Evolutionary conservation across 192 early-diverging fungal species (phyloP), one percentile per base, ranked within the genome.

Genomic region (Rhizophlyctis rosea): DNA sequence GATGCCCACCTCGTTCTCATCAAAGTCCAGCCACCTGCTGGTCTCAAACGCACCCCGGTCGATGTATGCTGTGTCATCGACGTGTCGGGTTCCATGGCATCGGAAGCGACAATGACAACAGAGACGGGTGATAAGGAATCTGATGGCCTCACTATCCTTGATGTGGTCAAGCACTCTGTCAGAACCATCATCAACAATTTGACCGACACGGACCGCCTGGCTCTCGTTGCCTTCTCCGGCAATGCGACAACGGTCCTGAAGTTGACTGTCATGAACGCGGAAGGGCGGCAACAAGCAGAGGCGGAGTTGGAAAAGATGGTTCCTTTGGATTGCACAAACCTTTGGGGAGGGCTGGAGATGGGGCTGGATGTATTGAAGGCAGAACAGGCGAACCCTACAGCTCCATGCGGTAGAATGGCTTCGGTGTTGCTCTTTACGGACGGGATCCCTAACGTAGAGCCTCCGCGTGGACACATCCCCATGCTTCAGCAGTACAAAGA

Each of bases 121-220:
- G 39, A 11, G 3, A 35, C 47, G 24, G 58, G 56, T 18, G 31
- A n/a, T 14, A 60, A 14, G 14, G 72, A 74, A 47, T n/a, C 13
- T n/a, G 34, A 51, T 32, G 73, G 69, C 4, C 49, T 74, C n/a
- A 39, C 67, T 1, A 25, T 62, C 9, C 64, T 74, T 9, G 73
- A 74, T 36, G 36, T 74, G 34, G 70, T 74, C 31, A 72, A 72
- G 39, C 73, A 74, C 57, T 60, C 73, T 32, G 59, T 74, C 23
- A 49, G 58, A 21, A 74, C 73, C 25, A 39, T 74, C 31, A 65
- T 66, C 47, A 4, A 54, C 48, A 24, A 62, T 16, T 57, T 74
- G 33, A 52, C 16, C 16, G 34, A 47, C 24, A 32, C 21, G 7
- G 73, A 74, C 65, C 13, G 18, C 1, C 56, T 75, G 27, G 65